Evolutionary conservation across 768 basidiomycete genomes (phyloP), one percentile per base, ranked within the genome.

Genomic region (Tulasnella sp.): DNA sequence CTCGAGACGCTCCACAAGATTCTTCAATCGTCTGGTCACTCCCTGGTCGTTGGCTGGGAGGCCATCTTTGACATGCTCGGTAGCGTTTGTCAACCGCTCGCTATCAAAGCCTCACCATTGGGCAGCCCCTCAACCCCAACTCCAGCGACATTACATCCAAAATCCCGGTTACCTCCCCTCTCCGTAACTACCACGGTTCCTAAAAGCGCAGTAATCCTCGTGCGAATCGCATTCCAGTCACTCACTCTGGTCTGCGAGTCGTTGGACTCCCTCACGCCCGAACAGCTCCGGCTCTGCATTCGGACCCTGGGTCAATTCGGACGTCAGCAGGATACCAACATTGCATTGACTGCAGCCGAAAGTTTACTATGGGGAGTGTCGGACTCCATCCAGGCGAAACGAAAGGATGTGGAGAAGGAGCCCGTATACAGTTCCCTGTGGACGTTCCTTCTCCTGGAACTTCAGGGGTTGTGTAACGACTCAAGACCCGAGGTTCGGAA

Each of bases 311-410:
- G 95, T 7, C 92, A 93, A 77, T 99, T 97, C 85, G 96, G 97
- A 10, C 90, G 92, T 24, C 97, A 99, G 83, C 89, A 91, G 0
- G 98, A 99, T 81, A 97, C 97, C 52, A 99, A 99, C 82, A 97
- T 99, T 78, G 94, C 96, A 1, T 86, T 99, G 78, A 97, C 97
- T 0, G 95, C 95, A 0, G 95, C 97, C 0, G 95, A 95, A 79
- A 96, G 95, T 76, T 86, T 98, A 3, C 87, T 99, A 6, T 99
- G 97, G 97, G 93, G 94, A 80, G 94, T 99, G 0, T 98, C 97
- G 0, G 97, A 99, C 84, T 93, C 95, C 1, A 94, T 99, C 46
- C 96, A 97, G 83, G 90, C 92, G 9, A 93, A 94, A 83, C 89
- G 94, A 31, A 92, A 92, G 82, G 88, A 88, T 68, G 85, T 83